These are phyloP conservation scores for Cladosporium sp. DNA, from an alignment of 2,329 filamentous ascomycete genomes.

Conservation along the genomic window DNA sequence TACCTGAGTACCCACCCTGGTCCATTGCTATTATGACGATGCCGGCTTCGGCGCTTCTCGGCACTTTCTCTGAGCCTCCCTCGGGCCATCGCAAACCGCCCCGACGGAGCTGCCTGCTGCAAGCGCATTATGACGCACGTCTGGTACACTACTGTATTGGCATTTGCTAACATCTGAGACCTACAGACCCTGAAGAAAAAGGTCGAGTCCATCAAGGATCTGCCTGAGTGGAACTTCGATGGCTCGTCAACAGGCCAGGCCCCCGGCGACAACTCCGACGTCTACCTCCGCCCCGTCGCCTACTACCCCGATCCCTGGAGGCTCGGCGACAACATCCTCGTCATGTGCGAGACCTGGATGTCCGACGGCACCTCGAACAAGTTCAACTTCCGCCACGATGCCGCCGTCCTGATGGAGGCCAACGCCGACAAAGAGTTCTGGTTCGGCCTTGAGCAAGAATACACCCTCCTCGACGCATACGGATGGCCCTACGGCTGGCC, in stretches of 20 bases:
- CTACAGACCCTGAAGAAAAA: slow-evolving; percentile 63
- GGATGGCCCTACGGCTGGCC: slow-evolving; percentile 94
- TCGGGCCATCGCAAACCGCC: neutral
- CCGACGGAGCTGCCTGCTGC: neutral
- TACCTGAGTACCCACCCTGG: slow-evolving; percentile 6
- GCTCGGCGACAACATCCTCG: slow-evolving; percentile 84
- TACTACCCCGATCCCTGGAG: slow-evolving; percentile 93
- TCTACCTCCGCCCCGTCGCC: slow-evolving; percentile 89
- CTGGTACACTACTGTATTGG: neutral
- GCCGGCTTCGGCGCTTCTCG: slow-evolving; percentile 17
- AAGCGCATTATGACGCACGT: slow-evolving; percentile 13
- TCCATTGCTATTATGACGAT: neutral
- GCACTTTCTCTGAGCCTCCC: slow-evolving; percentile 1
- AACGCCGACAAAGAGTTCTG: slow-evolving; percentile 83
- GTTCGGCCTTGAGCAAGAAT: slow-evolving; percentile 98
- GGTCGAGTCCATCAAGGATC: slow-evolving; percentile 60
- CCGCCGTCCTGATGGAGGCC: slow-evolving; percentile 82
- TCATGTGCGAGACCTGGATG: slow-evolving; percentile 93
- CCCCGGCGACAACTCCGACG: slow-evolving; percentile 92
- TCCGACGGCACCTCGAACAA: slow-evolving; percentile 94
- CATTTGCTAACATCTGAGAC: slow-evolving; percentile 11
- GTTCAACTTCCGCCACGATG: slow-evolving; percentile 96
- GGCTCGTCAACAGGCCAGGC: slow-evolving; percentile 92
- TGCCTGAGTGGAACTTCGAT: slow-evolving; percentile 79
- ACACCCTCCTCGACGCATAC: slow-evolving; percentile 83